These are phyloP conservation scores for Candida adriatica DNA, from an alignment of 805 yeast genomes.

Conservation along the genomic window DNA sequence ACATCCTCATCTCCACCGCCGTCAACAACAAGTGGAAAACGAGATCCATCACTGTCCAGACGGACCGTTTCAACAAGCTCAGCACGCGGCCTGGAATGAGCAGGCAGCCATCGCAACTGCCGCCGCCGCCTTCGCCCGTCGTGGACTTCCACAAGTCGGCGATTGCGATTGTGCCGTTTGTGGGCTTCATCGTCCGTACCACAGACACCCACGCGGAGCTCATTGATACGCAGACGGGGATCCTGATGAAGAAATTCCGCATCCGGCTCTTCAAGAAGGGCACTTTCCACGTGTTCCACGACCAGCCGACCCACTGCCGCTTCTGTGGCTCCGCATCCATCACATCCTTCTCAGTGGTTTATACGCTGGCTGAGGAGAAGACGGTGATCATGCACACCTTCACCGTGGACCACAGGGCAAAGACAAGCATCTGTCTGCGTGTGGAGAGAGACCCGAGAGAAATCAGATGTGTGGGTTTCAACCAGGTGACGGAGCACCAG, in stretches of 20 bases:
- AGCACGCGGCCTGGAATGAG: neutral
- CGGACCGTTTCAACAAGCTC: conserved; percentile 27
- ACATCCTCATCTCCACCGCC: conserved; percentile 50
- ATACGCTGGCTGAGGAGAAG: conserved; percentile 51
- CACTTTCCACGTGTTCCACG: conserved; percentile 64
- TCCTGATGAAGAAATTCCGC: conserved; percentile 50
- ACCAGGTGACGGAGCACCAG: conserved; percentile 61
- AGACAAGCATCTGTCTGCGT: conserved; percentile 74
- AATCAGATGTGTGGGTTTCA: conserved; percentile 83
- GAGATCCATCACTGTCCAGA: conserved; percentile 41
- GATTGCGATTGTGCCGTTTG: conserved; percentile 56
- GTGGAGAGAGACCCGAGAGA: conserved; percentile 92
- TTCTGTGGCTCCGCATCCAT: conserved; percentile 89
- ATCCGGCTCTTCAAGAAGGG: conserved; percentile 54
- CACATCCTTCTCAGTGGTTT: conserved; percentile 63
- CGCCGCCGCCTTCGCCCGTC: neutral
- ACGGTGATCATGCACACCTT: conserved; percentile 68
- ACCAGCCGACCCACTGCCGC: conserved; percentile 81
- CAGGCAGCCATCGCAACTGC: neutral
- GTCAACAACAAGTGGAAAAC: conserved; percentile 62
- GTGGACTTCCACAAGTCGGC: conserved; percentile 24
- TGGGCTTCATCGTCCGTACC: conserved; percentile 67
- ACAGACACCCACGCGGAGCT: conserved; percentile 51
- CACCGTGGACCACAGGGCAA: conserved; percentile 65
- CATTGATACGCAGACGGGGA: conserved; percentile 75